Base-by-base conservation (phyloP, 2,329 filamentous ascomycete species). In the Phialemoniopsis sp. region DNA sequence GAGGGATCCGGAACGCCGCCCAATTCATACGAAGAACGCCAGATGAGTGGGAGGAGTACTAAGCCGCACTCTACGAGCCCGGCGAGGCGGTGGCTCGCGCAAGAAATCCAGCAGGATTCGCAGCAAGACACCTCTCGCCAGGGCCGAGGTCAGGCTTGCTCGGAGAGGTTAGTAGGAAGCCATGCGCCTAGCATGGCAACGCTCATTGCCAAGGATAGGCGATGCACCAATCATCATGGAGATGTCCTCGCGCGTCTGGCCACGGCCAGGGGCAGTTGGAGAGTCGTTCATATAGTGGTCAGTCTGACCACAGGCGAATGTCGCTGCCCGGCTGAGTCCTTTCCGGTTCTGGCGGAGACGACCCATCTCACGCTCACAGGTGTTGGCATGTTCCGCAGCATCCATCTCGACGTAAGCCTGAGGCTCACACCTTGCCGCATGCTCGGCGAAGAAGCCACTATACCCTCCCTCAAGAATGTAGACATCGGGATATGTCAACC, bases 401-500 rank as follows among this genome's bases (percentile, higher is more conserved):
- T 83, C 86, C 93, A 98, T 98, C 64, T 93, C 89, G 43, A 98
- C 88, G 58, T 98, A 98, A 58, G 91, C 89, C 55, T 95, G 90
- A 16, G 93, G 93, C 53, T 83, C 93, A 72, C 93, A 98, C 45
- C 90, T 82, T 34, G 76, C 68, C 38, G 82, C 82, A 60, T 95
- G 82, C 47, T 87, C 73, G 17, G 78, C 70, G 61, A 91, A 98
- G 72, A 98, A 98, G 19, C 82, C 82, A 62, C 89, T 95, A 69
- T 98, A 98, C 32, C 93, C 93, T 44, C 93, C 93, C 49, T 97
- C 89, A 31, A 98, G 73, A 53, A 98, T 95, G 63, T 98, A 98
- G 48, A 97, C 82, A 61, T 98, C 93, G 3, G 93, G 93, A 56
- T 95, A 98, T n/a, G 85, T 89, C 44, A 98, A 79, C 43, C 75